phyloP scores from a whole-genome alignment of 768 basidiomycete species.

The Boletus rufocinnamomeus region DNA sequence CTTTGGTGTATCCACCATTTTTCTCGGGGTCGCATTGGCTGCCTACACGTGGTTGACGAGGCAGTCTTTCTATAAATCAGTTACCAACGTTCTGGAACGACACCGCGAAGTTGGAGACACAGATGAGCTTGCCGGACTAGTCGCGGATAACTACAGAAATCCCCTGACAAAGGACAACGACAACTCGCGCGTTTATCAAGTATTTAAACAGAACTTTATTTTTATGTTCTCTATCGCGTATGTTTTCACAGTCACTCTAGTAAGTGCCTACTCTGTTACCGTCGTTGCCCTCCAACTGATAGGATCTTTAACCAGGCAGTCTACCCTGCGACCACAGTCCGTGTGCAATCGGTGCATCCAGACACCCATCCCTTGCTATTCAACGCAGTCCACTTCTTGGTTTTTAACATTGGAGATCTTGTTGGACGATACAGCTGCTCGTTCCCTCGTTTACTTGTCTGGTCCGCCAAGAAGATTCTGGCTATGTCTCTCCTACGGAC shows the following conservation, averaged over 20 bases:
- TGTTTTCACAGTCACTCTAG: constrained; percentile 79
- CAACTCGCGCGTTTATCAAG: constrained; percentile 47
- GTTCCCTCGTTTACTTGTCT: constrained; percentile 63
- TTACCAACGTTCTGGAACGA: constrained; percentile 51
- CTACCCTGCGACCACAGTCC: constrained; percentile 83
- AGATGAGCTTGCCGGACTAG: constrained; percentile 36
- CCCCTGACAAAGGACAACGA: constrained; percentile 40
- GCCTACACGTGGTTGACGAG: constrained; percentile 60
- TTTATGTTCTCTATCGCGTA: constrained; percentile 76
- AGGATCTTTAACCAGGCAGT: constrained; percentile 56
- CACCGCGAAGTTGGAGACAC: constrained; percentile 26
- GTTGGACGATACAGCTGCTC: constrained; percentile 69
- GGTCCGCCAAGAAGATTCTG: constrained; percentile 66
- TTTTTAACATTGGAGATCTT: constrained; percentile 75
- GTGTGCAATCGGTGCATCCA: constrained; percentile 66
- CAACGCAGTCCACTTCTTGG: constrained; percentile 72
- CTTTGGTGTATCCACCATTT: constrained; percentile 69
- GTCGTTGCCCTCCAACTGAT: constrained; percentile 8
- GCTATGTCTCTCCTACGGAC: constrained; percentile 67
- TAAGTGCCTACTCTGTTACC: constrained; percentile 37
- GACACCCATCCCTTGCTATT: constrained; percentile 81
- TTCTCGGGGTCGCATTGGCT: constrained; percentile 54
- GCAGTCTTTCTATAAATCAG: constrained; percentile 58
- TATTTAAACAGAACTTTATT: constrained; percentile 63
- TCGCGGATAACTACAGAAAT: constrained; percentile 33